Evolutionary conservation across 2,329 filamentous ascomycete genomes (phyloP).

Genomic region (Colletotrichum tabaci): DNA sequence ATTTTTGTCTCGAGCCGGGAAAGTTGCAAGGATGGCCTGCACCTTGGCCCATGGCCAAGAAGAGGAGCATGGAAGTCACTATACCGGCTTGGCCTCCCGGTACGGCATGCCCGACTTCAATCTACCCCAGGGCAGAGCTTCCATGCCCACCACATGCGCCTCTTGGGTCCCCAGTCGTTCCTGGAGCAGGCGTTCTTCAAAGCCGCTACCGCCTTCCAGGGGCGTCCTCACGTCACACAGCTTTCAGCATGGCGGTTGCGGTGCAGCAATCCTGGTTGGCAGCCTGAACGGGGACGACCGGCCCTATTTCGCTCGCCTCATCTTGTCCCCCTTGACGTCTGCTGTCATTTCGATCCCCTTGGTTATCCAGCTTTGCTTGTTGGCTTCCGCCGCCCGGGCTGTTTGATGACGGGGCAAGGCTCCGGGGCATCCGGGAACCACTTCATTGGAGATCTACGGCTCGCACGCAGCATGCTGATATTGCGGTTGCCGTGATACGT

Average conservation of each 20-base stretch:
- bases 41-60: background rate
- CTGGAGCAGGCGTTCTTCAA: slow-evolving; percentile 30
- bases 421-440: slow-evolving; percentile 16
- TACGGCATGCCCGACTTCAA: background rate
- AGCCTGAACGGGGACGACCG: background rate
- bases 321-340: slow-evolving; percentile 1
- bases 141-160: background rate
- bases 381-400: background rate
- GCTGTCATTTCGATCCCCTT: slow-evolving; percentile 3
- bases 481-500: slow-evolving; percentile 7
- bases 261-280: background rate
- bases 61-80: slow-evolving; percentile 8
- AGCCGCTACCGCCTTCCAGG: slow-evolving; percentile 13
- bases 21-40: slow-evolving; percentile 11
- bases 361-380: background rate
- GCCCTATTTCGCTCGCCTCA: slow-evolving; percentile 8
- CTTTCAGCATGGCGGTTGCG: slow-evolving; percentile 1
- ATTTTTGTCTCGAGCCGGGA: slow-evolving; percentile 4
- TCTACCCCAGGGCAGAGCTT: slow-evolving; percentile 6
- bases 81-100: slow-evolving; percentile 13
- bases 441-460: background rate
- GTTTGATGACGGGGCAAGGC: slow-evolving; percentile 4
- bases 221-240: slow-evolving; percentile 25
- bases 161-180: slow-evolving; percentile 1
- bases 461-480: slow-evolving; percentile 8